These are phyloP conservation scores for Pseudozyma thailandica DNA, from an alignment of 1,284 basidiomycete species.

Conservation along the genomic window DNA sequence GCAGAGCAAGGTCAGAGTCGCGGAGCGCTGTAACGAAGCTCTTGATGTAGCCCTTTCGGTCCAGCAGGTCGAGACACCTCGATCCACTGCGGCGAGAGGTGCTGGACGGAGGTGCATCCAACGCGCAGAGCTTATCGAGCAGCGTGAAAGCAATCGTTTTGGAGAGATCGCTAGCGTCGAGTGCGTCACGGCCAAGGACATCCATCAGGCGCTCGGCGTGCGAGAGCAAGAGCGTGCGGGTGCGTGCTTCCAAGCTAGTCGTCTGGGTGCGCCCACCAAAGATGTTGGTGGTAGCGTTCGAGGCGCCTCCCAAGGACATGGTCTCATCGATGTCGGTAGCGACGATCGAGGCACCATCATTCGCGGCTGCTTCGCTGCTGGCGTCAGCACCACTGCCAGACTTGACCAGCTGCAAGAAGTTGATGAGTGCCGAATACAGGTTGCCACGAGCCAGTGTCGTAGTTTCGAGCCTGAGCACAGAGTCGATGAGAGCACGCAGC, in stretches of 20 bases:
- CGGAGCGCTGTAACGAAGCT: constrained; percentile 86
- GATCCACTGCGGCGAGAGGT: constrained; percentile 34
- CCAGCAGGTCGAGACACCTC: constrained; percentile 76
- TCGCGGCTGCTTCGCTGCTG: constrained; percentile 42
- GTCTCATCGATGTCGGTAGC: constrained; percentile 49
- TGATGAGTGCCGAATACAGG: constrained; percentile 88
- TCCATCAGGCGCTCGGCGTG: constrained; percentile 78
- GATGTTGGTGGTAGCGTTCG: constrained; percentile 35
- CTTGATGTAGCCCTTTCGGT: constrained; percentile 80
- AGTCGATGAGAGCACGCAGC: constrained; percentile 81
- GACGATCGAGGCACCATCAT: constrained; percentile 49
- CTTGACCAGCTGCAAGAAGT: constrained; percentile 79
- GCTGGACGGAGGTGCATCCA: constrained; percentile 51
- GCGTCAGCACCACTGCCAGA: constrained; percentile 21
- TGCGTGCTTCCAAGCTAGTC: constrained; percentile 74
- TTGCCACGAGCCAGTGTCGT: constrained; percentile 94
- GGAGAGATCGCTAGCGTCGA: constrained; percentile 95
- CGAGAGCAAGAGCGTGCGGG: constrained; percentile 72
- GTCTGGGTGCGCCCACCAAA: constrained; percentile 32
- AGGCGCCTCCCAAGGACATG: constrained; percentile 47
- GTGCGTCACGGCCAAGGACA: constrained; percentile 86
- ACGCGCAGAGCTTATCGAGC: constrained; percentile 77
- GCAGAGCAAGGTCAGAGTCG: constrained; percentile 82
- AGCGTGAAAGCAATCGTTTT: constrained; percentile 91
- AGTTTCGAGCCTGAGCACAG: constrained; percentile 79